Evolutionary conservation across 2,329 filamentous ascomycete genomes (phyloP).

Genomic region (Sarocladiaceae sp.): DNA sequence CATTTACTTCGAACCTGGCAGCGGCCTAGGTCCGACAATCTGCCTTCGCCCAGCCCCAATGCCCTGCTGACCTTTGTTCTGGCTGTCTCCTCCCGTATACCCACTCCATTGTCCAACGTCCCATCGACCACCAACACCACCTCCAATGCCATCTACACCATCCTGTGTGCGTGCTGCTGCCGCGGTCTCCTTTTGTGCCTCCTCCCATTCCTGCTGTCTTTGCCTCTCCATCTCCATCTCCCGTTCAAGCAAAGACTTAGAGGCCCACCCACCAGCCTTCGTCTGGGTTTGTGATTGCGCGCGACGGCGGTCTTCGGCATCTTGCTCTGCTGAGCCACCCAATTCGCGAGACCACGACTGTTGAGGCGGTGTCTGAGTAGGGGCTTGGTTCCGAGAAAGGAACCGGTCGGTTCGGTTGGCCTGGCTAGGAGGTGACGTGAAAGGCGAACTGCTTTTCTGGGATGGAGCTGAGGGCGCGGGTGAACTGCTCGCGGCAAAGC

Average conservation of each 20-base stretch:
- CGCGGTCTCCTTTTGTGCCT: slow-evolving; percentile 62
- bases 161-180: slow-evolving; percentile 47
- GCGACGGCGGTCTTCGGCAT: slow-evolving; percentile 58
- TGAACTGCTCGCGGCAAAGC: not conserved
- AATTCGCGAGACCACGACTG: slow-evolving; percentile 53
- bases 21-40: slow-evolving; percentile 73
- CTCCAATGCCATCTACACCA: slow-evolving; percentile 56
- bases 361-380: slow-evolving; percentile 39
- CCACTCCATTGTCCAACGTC: slow-evolving; percentile 73
- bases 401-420: slow-evolving; percentile 53
- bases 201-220: slow-evolving; percentile 76
- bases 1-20: slow-evolving; percentile 38
- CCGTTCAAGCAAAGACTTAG: slow-evolving; percentile 68
- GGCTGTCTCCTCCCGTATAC: slow-evolving; percentile 69
- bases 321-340: slow-evolving; percentile 55
- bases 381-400: slow-evolving; percentile 50
- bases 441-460: not conserved
- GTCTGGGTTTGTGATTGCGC: slow-evolving; percentile 55
- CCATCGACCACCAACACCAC: slow-evolving; percentile 62
- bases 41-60: slow-evolving; percentile 69
- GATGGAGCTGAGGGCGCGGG: slow-evolving; percentile 15
- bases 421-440: slow-evolving; percentile 15
- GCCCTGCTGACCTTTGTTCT: slow-evolving; percentile 62
- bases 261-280: slow-evolving; percentile 59
- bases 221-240: slow-evolving; percentile 79